These are phyloP conservation scores for Lactarius indigo DNA, from an alignment of 768 basidiomycete species.

Conservation along the genomic window DNA sequence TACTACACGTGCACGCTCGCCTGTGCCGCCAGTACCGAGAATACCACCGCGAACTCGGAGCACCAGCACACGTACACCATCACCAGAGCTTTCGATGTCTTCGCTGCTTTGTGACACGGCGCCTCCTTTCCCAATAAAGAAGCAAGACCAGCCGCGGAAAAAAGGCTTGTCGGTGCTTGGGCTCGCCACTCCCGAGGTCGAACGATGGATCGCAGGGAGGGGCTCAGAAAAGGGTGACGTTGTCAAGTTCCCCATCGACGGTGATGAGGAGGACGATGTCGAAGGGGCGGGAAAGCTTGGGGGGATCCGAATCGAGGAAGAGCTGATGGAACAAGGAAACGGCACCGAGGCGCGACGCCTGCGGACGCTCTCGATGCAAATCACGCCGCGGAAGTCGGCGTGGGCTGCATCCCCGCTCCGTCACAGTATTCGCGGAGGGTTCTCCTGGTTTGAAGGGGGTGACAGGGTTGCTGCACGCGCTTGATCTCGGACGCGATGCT, in stretches of 20 bases:
- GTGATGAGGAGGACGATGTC: conserved; percentile 35
- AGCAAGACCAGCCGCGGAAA: conserved; percentile 21
- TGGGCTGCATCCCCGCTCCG: conserved; percentile 30
- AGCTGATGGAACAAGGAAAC: conserved; percentile 46
- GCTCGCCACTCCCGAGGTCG: conserved; percentile 52
- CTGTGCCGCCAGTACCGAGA: conserved; percentile 16
- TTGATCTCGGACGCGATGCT: conserved; percentile 72
- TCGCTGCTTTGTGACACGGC: conserved; percentile 25
- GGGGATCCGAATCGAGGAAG: conserved; percentile 33
- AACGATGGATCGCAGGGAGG: conserved; percentile 47
- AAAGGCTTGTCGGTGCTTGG: conserved; percentile 35
- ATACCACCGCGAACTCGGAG: conserved; percentile 3
- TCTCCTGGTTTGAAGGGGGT: conserved; percentile 38
- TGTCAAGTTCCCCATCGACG: conserved; percentile 44
- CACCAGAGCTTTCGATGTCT: conserved; percentile 21
- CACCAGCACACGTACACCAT: conserved; percentile 22
- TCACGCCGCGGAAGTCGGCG: conserved; percentile 50
- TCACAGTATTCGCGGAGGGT: conserved; percentile 41
- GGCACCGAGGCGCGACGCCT: conserved; percentile 36
- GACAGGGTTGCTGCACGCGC: conserved; percentile 59
- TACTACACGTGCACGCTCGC: conserved; percentile 8
- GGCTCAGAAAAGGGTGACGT: conserved; percentile 30
- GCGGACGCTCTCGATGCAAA: conserved; percentile 39
- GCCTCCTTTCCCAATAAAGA: conserved; percentile 33
- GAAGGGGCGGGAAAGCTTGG: conserved; percentile 28